Conservation (phyloP, 2,329 filamentous ascomycete species). For the Fusarium liriodendri region DNA sequence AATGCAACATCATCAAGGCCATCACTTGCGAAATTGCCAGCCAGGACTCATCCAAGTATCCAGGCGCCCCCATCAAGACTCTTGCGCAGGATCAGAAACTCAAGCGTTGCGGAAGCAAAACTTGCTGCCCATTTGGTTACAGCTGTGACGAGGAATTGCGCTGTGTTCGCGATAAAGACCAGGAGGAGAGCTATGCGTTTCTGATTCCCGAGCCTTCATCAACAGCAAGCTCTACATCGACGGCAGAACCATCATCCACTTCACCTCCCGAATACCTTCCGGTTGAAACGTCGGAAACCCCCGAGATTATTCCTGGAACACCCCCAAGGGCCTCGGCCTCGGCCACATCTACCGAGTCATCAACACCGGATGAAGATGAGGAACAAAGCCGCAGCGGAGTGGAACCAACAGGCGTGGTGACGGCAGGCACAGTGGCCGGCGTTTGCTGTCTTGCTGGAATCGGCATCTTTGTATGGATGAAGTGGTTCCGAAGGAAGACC, state of each 20-base stretch:
- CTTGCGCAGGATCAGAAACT: conserved; percentile 31
- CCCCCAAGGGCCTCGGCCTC: conserved; percentile 20
- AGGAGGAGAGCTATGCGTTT: conserved; percentile 35
- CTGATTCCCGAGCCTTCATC: conserved; percentile 28
- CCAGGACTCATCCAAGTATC: conserved; percentile 32
- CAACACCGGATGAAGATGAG: conserved; percentile 9
- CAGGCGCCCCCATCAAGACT: conserved; percentile 35
- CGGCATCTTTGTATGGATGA: conserved; percentile 42
- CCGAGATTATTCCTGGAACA: conserved; percentile 7
- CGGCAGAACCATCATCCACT: not conserved
- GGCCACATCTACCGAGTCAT: conserved; percentile 15
- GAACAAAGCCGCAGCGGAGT: conserved; percentile 14
- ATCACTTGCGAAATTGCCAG: conserved; percentile 36
- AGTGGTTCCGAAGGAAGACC: conserved; percentile 38
- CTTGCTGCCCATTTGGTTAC: conserved; percentile 43
- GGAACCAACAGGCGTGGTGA: conserved; percentile 37
- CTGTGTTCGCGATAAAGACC: conserved; percentile 37
- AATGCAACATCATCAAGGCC: conserved; percentile 34
- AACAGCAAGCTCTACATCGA: conserved; percentile 15
- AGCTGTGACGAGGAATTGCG: conserved; percentile 29
- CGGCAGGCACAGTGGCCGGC: conserved; percentile 38
- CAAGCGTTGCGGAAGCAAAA: conserved; percentile 29
- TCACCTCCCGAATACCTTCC: conserved; percentile 21
- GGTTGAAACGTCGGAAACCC: conserved; percentile 34
- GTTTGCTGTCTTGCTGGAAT: conserved; percentile 37